Evolutionary conservation across 2,329 filamentous ascomycete genomes (phyloP).

Genomic region (Metarhizium sp.): DNA sequence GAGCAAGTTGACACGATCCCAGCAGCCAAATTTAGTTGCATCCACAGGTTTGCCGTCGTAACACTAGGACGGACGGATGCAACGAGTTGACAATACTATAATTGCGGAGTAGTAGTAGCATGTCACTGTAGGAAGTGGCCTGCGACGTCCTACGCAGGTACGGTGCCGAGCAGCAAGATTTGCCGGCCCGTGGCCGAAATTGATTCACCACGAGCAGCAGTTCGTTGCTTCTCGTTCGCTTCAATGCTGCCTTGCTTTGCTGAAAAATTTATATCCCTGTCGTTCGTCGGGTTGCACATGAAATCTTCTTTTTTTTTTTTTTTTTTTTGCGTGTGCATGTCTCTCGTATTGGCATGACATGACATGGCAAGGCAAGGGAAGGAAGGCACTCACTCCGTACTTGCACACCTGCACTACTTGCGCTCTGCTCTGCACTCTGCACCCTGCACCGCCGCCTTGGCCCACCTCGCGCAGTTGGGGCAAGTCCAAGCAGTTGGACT

Average conservation of each 20-base stretch:
- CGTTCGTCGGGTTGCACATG: background rate
- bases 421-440: background rate
- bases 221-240: background rate
- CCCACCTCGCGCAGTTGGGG: background rate
- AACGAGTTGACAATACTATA: too few relatives aligned
- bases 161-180: background rate
- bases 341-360: constrained; percentile 1
- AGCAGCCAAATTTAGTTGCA: background rate
- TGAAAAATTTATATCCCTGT: background rate
- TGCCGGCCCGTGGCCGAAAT: background rate
- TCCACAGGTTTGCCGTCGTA: background rate
- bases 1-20: background rate
- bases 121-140: background rate
- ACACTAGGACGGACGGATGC: background rate
- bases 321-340: background rate
- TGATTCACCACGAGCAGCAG: background rate
- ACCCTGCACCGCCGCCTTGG: background rate
- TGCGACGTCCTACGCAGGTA: background rate
- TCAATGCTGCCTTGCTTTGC: background rate
- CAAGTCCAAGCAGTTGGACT: too few relatives aligned
- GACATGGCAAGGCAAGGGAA: background rate
- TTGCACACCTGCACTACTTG: too few relatives aligned
- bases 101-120: background rate
- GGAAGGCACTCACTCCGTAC: too few relatives aligned
- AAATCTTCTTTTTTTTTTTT: background rate